phyloP scores from a whole-genome alignment of 78 protist species.

The Emiliania huxleyi region DNA sequence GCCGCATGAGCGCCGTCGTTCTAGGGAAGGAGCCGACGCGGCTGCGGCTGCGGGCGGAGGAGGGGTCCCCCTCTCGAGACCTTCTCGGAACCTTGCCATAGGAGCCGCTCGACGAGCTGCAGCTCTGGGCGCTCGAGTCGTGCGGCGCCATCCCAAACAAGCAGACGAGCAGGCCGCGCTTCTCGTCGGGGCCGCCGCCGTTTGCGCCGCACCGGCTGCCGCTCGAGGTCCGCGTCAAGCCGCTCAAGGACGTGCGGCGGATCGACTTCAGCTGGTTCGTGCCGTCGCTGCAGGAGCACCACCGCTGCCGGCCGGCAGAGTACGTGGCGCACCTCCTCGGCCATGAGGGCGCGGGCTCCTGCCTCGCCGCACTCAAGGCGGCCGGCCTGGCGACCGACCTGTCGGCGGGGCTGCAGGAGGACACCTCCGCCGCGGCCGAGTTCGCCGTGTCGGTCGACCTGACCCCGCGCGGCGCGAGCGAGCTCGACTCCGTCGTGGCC shows the following conservation, averaged over 20 bases:
- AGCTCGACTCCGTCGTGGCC: not conserved
- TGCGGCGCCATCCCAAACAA: not conserved
- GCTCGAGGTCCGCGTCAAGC: not conserved
- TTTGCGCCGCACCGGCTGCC: not conserved
- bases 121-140: not conserved
- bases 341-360: constrained; percentile 17
- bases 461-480: not conserved
- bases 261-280: not conserved
- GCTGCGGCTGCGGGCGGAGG: too few relatives aligned
- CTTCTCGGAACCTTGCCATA: too few relatives aligned
- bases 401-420: constrained; percentile 2
- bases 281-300: not conserved
- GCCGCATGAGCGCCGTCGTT: constrained; percentile 49
- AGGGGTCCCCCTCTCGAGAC: too few relatives aligned
- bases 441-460: not conserved
- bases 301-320: not conserved
- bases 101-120: constrained; percentile 29
- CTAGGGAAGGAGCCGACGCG: not conserved
- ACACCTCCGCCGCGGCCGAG: not conserved
- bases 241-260: not conserved
- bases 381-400: not conserved
- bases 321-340: constrained; percentile 21
- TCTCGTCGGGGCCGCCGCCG: not conserved
- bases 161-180: not conserved
- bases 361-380: not conserved